Conservation (phyloP, 805 yeast species). For the Suhomyces sp. region DNA sequence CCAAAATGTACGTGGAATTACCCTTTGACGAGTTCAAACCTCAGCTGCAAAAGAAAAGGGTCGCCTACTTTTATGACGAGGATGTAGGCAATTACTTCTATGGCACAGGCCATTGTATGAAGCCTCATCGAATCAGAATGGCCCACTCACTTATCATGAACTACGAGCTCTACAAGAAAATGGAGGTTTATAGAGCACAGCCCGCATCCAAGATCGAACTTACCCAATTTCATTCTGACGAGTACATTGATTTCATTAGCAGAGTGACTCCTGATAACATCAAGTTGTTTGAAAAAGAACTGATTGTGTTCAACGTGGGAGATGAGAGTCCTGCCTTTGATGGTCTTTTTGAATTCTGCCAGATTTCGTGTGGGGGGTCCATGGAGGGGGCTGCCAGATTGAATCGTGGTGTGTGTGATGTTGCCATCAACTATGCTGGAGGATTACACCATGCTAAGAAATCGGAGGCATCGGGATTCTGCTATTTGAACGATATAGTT, state of each 20-base stretch:
- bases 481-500: conserved; percentile 28
- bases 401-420: conserved; percentile 26
- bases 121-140: conserved; percentile 31
- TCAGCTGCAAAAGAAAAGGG: conserved; percentile 21
- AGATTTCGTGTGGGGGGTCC: conserved; percentile 26
- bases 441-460: conserved; percentile 30
- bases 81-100: conserved; percentile 31
- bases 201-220: conserved; percentile 28
- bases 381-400: conserved; percentile 30
- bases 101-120: conserved; percentile 32
- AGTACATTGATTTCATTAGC: conserved; percentile 20
- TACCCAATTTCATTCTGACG: conserved; percentile 25
- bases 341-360: conserved; percentile 26
- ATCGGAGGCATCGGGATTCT: conserved; percentile 27
- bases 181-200: conserved; percentile 30
- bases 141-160: conserved; percentile 30
- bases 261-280: conserved; percentile 25
- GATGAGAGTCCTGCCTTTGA: conserved; percentile 28
- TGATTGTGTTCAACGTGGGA: conserved; percentile 27
- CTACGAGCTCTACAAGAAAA: conserved; percentile 28
- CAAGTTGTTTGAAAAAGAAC: conserved; percentile 26
- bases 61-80: conserved; percentile 29
- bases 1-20: conserved; percentile 22
- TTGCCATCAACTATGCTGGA: conserved; percentile 29
- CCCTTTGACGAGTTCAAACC: conserved; percentile 30